Evolutionary conservation across 2,329 filamentous ascomycete species (phyloP), one percentile per base, ranked within the genome.

Genomic region (Neurospora crassa): DNA sequence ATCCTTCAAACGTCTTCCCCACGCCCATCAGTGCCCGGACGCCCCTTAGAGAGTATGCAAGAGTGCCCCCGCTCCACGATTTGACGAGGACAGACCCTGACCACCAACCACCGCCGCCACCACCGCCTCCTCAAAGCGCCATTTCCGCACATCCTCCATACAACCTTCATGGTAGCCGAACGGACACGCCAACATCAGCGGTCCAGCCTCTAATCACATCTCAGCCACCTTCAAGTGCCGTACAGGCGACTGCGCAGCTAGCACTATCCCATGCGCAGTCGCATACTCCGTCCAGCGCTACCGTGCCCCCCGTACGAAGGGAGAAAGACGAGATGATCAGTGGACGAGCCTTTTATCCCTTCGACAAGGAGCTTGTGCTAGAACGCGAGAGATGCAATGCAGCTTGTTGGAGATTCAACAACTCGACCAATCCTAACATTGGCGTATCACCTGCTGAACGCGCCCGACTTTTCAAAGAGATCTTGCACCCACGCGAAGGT

Each of bases 251-350:
- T n/a, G 87, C 88, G n/a, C 86, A 88, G 76, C 80, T 88, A 45
- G 85, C 88, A 2, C 79, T 90, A 68, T 87, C 86, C 34, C 87
- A 89, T 76, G 81, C 85, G 8, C 85, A 86, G 72, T 86, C 84
- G 67, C 70, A 79, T 1, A 73, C 75, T 1, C 76, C 78, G 76
- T 63, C 53, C 29, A 63, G 53, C 53, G 53, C 53, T n/a, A 63
- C 29, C 29, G 53, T 63, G 29, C 53, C 53, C 53, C 14, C 34
- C 53, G 2, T 37, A 16, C 82, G 85, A 72, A 91, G 90, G 1
- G 93, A 97, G 78, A 96, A 96, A 80, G 92, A 96, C 72, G 93
- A 96, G 79, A 98, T 98, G 95, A 83, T 97, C 18, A 85, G 86
- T 41, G 92, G 92, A 14, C 87, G 92, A 53, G 86, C 89, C n/a